Conservation (phyloP, 2,329 filamentous ascomycete genomes). For the Monosporascus sp. region DNA sequence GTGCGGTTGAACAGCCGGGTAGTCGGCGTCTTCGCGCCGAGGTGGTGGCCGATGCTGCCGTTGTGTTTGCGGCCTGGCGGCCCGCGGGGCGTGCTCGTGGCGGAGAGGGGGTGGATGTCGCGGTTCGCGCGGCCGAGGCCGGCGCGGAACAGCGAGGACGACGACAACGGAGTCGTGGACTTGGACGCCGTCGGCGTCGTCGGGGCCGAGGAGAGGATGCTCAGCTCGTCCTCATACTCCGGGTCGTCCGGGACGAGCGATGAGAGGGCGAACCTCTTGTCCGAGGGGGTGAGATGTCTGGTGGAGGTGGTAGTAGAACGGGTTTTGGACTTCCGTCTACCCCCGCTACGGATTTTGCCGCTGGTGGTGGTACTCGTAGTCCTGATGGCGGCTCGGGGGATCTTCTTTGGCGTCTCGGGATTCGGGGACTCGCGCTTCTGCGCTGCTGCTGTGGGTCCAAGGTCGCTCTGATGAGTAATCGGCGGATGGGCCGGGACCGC, state of each 20-base stretch:
- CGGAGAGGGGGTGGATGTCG: not conserved
- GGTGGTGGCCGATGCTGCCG: slow-evolving; percentile 2
- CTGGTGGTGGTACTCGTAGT: not conserved
- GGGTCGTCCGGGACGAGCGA: slow-evolving; percentile 18
- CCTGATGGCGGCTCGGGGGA: not conserved
- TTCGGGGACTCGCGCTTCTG: not conserved
- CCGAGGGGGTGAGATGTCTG: not conserved
- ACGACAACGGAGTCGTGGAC: not conserved
- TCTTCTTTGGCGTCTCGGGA: not conserved
- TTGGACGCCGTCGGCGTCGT: not conserved
- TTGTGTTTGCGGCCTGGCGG: not conserved
- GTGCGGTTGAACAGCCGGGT: not conserved
- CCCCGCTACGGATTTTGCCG: not conserved
- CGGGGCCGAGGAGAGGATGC: slow-evolving; percentile 9
- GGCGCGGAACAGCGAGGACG: not conserved
- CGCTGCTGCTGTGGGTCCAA: not conserved
- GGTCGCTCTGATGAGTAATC: not conserved
- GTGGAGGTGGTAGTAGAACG: not conserved
- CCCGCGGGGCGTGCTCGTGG: too few species aligned
- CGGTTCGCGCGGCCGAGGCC: not conserved
- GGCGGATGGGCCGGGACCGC: not conserved
- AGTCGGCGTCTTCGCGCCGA: not conserved
- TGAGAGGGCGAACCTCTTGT: slow-evolving; percentile 13
- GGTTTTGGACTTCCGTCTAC: not conserved
- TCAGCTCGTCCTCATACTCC: slow-evolving; percentile 20